Evolutionary conservation across 352 stramenopile species (phyloP).

Genomic region (Globisporangium recalcitrans): DNA sequence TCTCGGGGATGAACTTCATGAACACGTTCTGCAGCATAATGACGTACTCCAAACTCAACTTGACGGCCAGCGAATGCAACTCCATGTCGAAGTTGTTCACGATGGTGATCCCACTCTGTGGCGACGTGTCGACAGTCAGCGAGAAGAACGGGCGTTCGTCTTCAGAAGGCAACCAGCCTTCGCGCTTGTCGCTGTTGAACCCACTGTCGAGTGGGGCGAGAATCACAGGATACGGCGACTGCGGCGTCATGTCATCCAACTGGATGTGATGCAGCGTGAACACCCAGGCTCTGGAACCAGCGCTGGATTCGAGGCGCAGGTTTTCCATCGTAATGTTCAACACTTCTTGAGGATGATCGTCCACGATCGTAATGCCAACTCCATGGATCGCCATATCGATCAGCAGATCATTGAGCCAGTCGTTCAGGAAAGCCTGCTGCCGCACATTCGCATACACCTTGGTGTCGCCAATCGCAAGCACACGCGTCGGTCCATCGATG

Average conservation of each 20-base stretch:
- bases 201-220: slow-evolving; percentile 76
- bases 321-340: slow-evolving; percentile 86
- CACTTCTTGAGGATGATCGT: slow-evolving; percentile 67
- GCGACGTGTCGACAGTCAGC: slow-evolving; percentile 57
- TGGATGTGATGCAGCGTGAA: slow-evolving; percentile 81
- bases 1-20: slow-evolving; percentile 65
- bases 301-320: slow-evolving; percentile 56
- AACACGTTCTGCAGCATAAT: slow-evolving; percentile 65
- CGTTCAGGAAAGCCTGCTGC: slow-evolving; percentile 45
- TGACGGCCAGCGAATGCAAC: slow-evolving; percentile 62
- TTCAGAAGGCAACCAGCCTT: slow-evolving; percentile 76
- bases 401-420: slow-evolving; percentile 71
- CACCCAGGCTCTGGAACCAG: slow-evolving; percentile 37
- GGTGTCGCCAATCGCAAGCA: slow-evolving; percentile 76
- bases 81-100: slow-evolving; percentile 77
- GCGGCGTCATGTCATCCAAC: slow-evolving; percentile 80
- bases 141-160: slow-evolving; percentile 72
- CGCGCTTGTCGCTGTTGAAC: slow-evolving; percentile 84
- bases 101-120: slow-evolving; percentile 62
- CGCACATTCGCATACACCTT: slow-evolving; percentile 54
- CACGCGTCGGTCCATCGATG: slow-evolving; percentile 74
- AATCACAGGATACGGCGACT: slow-evolving; percentile 70
- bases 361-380: slow-evolving; percentile 76
- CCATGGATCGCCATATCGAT: slow-evolving; percentile 74
- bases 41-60: slow-evolving; percentile 81